phyloP scores from a whole-genome alignment of 306 rosid species.

The Lathyrus oleraceus region DNA sequence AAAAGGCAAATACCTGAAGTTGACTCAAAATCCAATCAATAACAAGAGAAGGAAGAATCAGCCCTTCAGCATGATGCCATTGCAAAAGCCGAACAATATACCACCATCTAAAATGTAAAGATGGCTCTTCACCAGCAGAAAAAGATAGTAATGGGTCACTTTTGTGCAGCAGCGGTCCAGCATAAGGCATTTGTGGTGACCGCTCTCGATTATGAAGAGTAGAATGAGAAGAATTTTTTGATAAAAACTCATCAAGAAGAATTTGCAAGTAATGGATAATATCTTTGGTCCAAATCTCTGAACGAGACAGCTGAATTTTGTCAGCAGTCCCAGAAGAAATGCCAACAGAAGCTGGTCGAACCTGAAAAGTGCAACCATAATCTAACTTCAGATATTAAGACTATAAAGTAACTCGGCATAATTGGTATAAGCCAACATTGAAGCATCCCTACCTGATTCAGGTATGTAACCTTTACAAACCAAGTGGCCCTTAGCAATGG shows the following conservation, averaged over 20 bases:
- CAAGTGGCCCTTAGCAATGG: conserved; percentile 96
- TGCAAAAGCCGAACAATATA: conserved; percentile 84
- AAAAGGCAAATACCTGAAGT: conserved; percentile 61
- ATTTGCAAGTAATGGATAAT: conserved; percentile 78
- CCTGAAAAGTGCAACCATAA: conserved; percentile 59
- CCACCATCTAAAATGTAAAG: conserved; percentile 94
- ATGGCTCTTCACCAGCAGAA: conserved; percentile 72
- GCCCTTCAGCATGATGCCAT: conserved; percentile 93
- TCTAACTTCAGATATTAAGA: conserved; percentile 37
- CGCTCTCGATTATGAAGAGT: conserved; percentile 61
- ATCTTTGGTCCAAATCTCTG: conserved; percentile 93
- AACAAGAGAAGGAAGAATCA: conserved; percentile 78
- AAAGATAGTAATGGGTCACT: conserved; percentile 51
- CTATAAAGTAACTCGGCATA: conserved; percentile 4
- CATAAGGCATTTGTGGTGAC: conserved; percentile 57
- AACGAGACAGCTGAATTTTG: conserved; percentile 74
- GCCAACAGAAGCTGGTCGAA: conserved; percentile 65
- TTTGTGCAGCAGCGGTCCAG: conserved; percentile 62
- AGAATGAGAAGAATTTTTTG: conserved; percentile 59
- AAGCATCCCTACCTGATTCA: conserved; percentile 73
- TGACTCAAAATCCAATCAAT: conserved; percentile 93
- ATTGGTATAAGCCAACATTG: background rate
- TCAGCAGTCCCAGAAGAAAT: conserved; percentile 69
- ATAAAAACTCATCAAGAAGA: conserved; percentile 74
- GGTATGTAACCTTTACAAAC: conserved; percentile 87